Evolutionary conservation across 768 basidiomycete genomes (phyloP), one percentile per base, ranked within the genome.

Genomic region (Mycena albidolilacea): DNA sequence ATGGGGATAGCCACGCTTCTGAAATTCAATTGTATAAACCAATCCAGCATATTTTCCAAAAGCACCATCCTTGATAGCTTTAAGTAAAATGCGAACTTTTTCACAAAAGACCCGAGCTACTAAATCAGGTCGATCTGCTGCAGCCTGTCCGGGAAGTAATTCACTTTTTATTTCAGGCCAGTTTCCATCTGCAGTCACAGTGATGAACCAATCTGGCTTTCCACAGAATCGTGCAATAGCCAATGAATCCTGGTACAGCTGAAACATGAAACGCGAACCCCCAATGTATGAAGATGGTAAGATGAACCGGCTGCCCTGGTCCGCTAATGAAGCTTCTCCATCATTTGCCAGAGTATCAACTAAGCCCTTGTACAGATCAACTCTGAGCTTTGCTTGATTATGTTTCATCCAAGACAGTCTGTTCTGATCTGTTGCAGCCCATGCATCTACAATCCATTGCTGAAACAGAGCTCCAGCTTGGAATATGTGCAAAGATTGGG

Each of bases 1-100:
- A 70, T 87, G 85, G 61, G 85, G 85, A 2, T 87, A 81, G 0
- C 87, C 85, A 6, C 82, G 75, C 72, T 87, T 87, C 72, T 87
- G 85, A 66, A 85, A 87, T 60, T 88, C 84, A 64, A 88, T 86
- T 21, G 82, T 83, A 57, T 85, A 84, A 0, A 85, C 80, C 37
- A 78, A 76, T n/a, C 67, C 59, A 2, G 38, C 59, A 61, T 5
- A 68, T 23, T 60, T 19, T 17, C 59, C 67, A 68, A 68, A 68
- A 5, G 44, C 46, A 14, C 67, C 67, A 1, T 60, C 21, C 12
- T 58, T 67, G 30, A 58, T 59, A 48, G 23, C 39, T 14, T 58
- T 67, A 6, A 67, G 8, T 17, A 67, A 12, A 35, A 67, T 46
- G 2, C 65, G 65, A 12, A 67, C 55, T 38, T 67, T 67, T 21